Evolutionary conservation across 208 protist genomes (phyloP), one percentile per base, ranked within the genome.

Genomic region (Crithidia fasciculata): DNA sequence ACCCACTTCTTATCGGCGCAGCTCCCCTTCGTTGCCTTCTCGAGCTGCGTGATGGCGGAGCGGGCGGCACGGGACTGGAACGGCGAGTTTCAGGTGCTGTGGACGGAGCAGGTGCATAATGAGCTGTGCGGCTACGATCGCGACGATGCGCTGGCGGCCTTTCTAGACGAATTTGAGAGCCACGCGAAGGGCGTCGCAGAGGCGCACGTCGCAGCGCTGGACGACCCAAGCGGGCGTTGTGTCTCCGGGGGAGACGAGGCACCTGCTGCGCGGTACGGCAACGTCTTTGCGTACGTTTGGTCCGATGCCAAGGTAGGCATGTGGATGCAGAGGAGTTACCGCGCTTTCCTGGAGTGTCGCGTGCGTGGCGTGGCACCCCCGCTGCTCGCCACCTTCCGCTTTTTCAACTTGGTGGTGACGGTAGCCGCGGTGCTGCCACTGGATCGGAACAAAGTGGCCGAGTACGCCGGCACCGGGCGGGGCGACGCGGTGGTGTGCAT

Each of bases 311-410:
- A 89, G 69, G 44, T 81, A 8, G 87, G 79, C 13, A 62, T 79
- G 67, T 86, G 83, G 79, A 82, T 84, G 76, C 87, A 91, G 69
- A 75, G 84, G 16, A 85, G 80, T 66, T 83, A 86, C 44, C 70
- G 72, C 9, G 83, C 70, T 5, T 47, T 88, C 19, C 47, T 87
- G 28, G 75, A 75, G 74, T 79, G 64, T 40, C 69, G 62, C 19
- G 52, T 66, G 45, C 65, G 66, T 8, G 68, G 78, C 37, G 70
- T 93, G 13, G 69, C 52, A 28, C 69, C 85, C 12, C 88, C 88
- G 8, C 82, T 93, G 28, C 83, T 78, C 18, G 85, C 84, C 54
- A 87, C 86, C 18, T 84, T 90, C 69, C 83, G 82, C 57, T 87
- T 71, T 66, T 80, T 86, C 37, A 69, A 80, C 52, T 74, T 86